Conservation (phyloP, 495 filamentous ascomycete species). For the Penicillium robsamsonii region DNA sequence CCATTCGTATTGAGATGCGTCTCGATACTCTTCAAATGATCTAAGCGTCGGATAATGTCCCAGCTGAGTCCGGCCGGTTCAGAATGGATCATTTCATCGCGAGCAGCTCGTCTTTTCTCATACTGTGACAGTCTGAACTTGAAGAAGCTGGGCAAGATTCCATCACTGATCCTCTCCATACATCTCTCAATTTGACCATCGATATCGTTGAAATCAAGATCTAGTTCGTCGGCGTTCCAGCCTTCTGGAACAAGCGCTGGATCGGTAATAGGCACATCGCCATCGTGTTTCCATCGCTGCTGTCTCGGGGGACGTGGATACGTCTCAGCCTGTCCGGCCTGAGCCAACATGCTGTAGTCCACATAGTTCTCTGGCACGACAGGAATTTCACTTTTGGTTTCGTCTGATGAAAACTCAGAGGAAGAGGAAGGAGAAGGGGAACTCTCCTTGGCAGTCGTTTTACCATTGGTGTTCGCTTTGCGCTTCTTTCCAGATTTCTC, state of each 20-base stretch:
- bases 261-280: neutral
- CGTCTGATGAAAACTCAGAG: neutral
- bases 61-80: neutral
- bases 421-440: neutral
- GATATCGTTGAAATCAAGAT: slow-evolving; percentile 6
- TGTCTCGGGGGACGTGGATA: neutral
- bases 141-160: slow-evolving; percentile 10
- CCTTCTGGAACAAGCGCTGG: neutral
- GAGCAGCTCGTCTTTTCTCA: neutral
- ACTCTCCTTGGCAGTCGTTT: neutral
- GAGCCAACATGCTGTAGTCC: neutral
- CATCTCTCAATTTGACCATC: slow-evolving; percentile 11
- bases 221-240: slow-evolving; percentile 2
- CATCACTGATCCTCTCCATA: slow-evolving; percentile 8
- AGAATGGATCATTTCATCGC: neutral
- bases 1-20: neutral
- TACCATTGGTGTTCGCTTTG: neutral
- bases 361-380: neutral
- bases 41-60: neutral
- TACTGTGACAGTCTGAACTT: neutral
- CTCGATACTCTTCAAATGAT: slow-evolving; percentile 1
- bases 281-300: neutral
- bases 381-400: neutral
- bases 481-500: neutral
- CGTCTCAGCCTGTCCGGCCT: neutral